phyloP scores from a whole-genome alignment of 192 early-diverging fungal genomes.

The Paraglomus brasilianum region DNA sequence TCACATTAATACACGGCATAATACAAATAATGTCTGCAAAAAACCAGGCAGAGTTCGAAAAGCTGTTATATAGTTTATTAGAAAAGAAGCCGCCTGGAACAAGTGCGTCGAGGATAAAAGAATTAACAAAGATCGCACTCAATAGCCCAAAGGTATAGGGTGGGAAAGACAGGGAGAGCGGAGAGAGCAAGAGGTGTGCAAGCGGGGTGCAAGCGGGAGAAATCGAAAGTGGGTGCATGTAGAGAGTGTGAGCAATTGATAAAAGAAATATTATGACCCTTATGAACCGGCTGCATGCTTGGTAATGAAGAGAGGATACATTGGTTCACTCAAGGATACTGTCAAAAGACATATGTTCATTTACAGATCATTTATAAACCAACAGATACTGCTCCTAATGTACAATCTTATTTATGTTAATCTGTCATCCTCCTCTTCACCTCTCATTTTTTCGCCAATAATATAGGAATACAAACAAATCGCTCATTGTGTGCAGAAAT shows the following conservation, averaged over 20 bases:
- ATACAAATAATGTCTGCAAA: slow-evolving; percentile 26
- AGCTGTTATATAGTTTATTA: slow-evolving; percentile 40
- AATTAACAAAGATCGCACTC: slow-evolving; percentile 44
- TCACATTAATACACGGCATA: background rate
- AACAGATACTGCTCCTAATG: too few species aligned
- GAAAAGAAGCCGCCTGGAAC: slow-evolving; percentile 38
- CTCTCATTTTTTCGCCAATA: background rate
- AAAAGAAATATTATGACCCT: too few species aligned
- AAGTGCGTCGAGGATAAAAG: slow-evolving; percentile 45
- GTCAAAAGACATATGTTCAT: too few species aligned
- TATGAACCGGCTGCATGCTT: too few species aligned
- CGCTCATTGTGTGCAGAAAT: slow-evolving; percentile 49
- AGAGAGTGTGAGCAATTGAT: background rate
- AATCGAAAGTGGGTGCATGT: background rate
- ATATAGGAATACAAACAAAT: slow-evolving; percentile 55
- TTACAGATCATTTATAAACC: too few species aligned
- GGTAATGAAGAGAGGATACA: too few species aligned
- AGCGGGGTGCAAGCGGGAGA: background rate
- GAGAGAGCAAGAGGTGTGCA: too few species aligned
- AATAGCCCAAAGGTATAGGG: slow-evolving; percentile 38
- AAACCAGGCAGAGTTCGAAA: slow-evolving; percentile 41
- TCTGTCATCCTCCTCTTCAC: too few species aligned
- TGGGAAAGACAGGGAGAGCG: too few species aligned
- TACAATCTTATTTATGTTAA: too few species aligned
- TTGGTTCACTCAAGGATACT: too few species aligned